Evolutionary conservation across 179 eudicot genomes (phyloP).

Genomic region (Silene coronaria): DNA sequence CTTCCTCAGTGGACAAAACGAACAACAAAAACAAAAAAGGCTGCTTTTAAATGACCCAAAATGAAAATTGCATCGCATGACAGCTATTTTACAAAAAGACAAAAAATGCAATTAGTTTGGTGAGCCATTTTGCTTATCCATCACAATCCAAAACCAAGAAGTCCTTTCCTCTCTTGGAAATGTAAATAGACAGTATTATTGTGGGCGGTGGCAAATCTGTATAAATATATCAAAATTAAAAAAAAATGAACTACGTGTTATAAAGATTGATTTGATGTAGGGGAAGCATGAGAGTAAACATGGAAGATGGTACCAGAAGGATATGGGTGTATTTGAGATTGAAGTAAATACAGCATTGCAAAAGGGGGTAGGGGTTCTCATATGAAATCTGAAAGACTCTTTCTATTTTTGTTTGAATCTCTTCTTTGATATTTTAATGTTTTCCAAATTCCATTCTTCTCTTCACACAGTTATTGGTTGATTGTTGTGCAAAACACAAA

Average conservation of each 20-base stretch:
- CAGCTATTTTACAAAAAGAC: background rate
- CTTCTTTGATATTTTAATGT: too few species aligned
- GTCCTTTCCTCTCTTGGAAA: background rate
- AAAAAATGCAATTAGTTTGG: background rate
- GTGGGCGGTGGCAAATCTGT: background rate
- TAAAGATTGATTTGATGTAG: background rate
- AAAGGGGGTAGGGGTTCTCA: too few species aligned
- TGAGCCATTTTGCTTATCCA: background rate
- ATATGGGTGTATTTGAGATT: too few species aligned
- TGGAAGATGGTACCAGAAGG: too few species aligned
- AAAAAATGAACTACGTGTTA: background rate
- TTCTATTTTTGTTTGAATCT: too few species aligned
- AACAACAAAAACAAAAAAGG: background rate
- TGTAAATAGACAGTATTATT: background rate
- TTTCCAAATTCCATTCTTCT: too few species aligned
- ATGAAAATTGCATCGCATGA: background rate
- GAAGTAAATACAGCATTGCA: too few species aligned
- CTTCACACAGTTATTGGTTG: too few species aligned
- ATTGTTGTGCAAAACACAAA: too few species aligned
- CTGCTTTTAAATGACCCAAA: background rate
- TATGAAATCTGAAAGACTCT: too few species aligned
- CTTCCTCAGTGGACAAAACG: background rate
- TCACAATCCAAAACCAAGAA: background rate
- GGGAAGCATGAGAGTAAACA: background rate
- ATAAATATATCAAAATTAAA: too few species aligned